These are phyloP conservation scores for Xylaria sp. DNA, from an alignment of 2,329 filamentous ascomycete genomes.

Conservation along the genomic window DNA sequence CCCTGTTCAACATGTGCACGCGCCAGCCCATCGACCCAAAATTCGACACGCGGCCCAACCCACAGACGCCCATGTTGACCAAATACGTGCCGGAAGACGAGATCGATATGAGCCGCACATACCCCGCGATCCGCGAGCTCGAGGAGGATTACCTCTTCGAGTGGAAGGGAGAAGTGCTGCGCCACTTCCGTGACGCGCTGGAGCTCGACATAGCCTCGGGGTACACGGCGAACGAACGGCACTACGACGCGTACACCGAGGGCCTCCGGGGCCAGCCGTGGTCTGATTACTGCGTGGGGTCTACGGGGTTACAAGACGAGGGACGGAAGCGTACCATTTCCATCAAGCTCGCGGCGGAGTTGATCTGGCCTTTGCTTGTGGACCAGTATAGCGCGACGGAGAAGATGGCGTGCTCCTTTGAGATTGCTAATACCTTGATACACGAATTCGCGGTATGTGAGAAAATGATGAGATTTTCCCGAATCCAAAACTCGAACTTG, in stretches of 20 bases:
- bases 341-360: constrained; percentile 29
- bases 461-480: background rate
- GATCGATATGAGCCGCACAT: constrained; percentile 24
- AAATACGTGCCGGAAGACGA: constrained; percentile 17
- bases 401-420: constrained; percentile 34
- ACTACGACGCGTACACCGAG: background rate
- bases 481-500: background rate
- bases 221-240: background rate
- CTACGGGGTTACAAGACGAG: background rate
- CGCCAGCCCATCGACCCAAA: constrained; percentile 18
- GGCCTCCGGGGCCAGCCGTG: background rate
- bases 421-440: constrained; percentile 33
- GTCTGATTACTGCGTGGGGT: background rate
- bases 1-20: constrained; percentile 34
- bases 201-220: constrained; percentile 26
- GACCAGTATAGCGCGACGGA: constrained; percentile 34
- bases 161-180: constrained; percentile 20
- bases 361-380: constrained; percentile 40
- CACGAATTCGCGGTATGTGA: constrained; percentile 39
- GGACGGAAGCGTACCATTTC: background rate
- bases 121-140: constrained; percentile 12
- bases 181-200: constrained; percentile 10
- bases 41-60: constrained; percentile 4
- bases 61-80: constrained; percentile 13
- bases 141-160: constrained; percentile 17